Evolutionary conservation across 2,329 filamentous ascomycete genomes (phyloP).

Genomic region (Cadophora sp.): DNA sequence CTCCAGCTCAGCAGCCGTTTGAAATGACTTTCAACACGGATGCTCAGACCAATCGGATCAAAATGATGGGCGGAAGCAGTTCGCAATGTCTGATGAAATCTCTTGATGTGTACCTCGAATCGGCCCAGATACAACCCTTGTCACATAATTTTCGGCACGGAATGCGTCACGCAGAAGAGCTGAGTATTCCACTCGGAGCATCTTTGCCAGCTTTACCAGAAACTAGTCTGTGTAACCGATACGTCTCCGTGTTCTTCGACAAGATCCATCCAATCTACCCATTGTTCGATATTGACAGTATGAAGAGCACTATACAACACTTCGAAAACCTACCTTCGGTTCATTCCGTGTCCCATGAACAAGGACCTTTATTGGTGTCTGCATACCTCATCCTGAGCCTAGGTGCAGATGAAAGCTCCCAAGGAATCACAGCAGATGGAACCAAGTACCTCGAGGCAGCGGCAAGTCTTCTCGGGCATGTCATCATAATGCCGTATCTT

Average conservation of each 20-base stretch:
- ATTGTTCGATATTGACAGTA: conserved; percentile 6
- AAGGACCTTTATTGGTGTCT: conserved; percentile 18
- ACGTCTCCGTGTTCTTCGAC: conserved; percentile 4
- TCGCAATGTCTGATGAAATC: conserved; percentile 15
- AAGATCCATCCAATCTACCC: conserved; percentile 20
- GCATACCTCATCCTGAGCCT: conserved; percentile 21
- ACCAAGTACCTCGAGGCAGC: conserved; percentile 21
- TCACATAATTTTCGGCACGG: conserved; percentile 18
- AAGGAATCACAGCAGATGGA: conserved; percentile 6
- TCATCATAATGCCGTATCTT: conserved; percentile 20
- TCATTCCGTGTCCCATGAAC: conserved; percentile 9
- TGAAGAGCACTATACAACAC: conserved; percentile 3
- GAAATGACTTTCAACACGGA: conserved; percentile 11
- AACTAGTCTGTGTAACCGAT: background rate
- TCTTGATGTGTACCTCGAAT: conserved; percentile 16
- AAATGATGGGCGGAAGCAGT: conserved; percentile 20
- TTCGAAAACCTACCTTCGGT: background rate
- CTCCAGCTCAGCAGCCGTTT: conserved; percentile 17
- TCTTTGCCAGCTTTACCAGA: conserved; percentile 19
- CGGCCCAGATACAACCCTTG: background rate
- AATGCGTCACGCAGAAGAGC: conserved; percentile 21
- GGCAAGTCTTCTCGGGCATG: conserved; percentile 10
- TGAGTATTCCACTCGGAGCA: conserved; percentile 10
- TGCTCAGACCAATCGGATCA: conserved; percentile 4
- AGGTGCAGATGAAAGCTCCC: conserved; percentile 14